phyloP scores from a whole-genome alignment of 1,284 basidiomycete genomes.

The Ceratobasidium theobromae region DNA sequence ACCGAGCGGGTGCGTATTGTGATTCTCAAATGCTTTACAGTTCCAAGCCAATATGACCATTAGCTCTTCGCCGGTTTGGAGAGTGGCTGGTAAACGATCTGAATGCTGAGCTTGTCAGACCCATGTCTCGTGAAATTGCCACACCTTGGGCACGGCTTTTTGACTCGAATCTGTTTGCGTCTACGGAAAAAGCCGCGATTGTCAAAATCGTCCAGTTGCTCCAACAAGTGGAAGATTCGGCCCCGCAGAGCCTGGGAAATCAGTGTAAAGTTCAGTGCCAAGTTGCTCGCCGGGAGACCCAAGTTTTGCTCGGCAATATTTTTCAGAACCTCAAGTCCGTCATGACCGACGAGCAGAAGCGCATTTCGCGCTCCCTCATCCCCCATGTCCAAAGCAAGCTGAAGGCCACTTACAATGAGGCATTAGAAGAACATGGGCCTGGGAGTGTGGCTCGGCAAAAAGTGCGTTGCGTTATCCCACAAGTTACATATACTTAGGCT shows the following conservation, averaged over 20 bases:
- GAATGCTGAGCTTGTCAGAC: slow-evolving; percentile 58
- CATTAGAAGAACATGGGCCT: slow-evolving; percentile 55
- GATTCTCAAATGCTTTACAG: slow-evolving; percentile 36
- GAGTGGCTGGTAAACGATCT: slow-evolving; percentile 57
- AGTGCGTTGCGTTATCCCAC: slow-evolving; percentile 42
- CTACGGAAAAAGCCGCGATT: slow-evolving; percentile 46
- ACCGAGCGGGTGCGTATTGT: slow-evolving; percentile 51
- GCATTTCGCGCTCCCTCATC: slow-evolving; percentile 57
- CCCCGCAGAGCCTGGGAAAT: slow-evolving; percentile 55
- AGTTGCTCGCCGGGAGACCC: slow-evolving; percentile 54
- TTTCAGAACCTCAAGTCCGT: slow-evolving; percentile 54
- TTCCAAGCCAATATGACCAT: slow-evolving; percentile 12
- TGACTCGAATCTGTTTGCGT: slow-evolving; percentile 54
- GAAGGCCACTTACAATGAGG: slow-evolving; percentile 52
- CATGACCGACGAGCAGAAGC: slow-evolving; percentile 58
- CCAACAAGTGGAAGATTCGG: slow-evolving; percentile 53
- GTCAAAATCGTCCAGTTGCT: slow-evolving; percentile 49
- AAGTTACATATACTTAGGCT: neutral
- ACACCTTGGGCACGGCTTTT: slow-evolving; percentile 58
- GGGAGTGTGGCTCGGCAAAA: slow-evolving; percentile 64
- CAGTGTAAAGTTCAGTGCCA: slow-evolving; percentile 54
- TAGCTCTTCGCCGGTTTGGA: slow-evolving; percentile 58
- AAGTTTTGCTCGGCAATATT: slow-evolving; percentile 50
- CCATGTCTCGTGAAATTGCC: slow-evolving; percentile 61
- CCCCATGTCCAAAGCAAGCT: slow-evolving; percentile 58